A percentile compares a stretch with the other conserved stretches of the same genome.
phyloP scores from a whole-genome alignment of 1,139 yeast species.

The Pneumocystis oryctolagi region DNA sequence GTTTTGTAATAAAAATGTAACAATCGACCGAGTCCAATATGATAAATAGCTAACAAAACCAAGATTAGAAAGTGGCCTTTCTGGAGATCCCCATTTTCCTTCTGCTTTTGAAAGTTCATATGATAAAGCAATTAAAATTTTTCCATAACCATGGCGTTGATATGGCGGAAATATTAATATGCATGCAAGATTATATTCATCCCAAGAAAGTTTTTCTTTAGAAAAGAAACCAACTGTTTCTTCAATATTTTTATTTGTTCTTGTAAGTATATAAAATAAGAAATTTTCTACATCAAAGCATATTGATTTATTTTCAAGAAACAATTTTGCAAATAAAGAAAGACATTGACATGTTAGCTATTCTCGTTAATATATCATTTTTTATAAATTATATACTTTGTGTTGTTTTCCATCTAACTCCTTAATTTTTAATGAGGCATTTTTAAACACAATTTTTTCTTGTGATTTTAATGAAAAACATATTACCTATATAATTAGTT shows the following conservation, averaged over 20 bases:
- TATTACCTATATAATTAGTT: not conserved
- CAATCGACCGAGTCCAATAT: slow-evolving; percentile 40
- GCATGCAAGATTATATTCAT: slow-evolving; percentile 76
- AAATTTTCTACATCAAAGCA: slow-evolving; percentile 65
- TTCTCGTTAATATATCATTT: not conserved
- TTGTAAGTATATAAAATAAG: slow-evolving; percentile 63
- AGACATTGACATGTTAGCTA: slow-evolving; percentile 63
- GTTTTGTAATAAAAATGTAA: not conserved
- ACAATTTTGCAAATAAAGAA: slow-evolving; percentile 71
- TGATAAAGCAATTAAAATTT: slow-evolving; percentile 66
- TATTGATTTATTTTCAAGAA: slow-evolving; percentile 80
- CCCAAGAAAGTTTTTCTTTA: slow-evolving; percentile 72
- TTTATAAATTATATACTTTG: not conserved
- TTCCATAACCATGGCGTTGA: slow-evolving; percentile 65
- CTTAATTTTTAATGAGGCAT: not conserved
- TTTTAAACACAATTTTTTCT: not conserved
- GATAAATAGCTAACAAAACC: slow-evolving; percentile 58
- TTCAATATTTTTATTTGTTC: slow-evolving; percentile 22
- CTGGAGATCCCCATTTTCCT: slow-evolving; percentile 67
- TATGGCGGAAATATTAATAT: slow-evolving; percentile 84
- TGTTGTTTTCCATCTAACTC: not conserved
- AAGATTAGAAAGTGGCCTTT: slow-evolving; percentile 70
- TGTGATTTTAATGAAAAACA: not conserved
- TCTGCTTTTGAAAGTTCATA: slow-evolving; percentile 51
- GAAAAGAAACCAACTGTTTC: slow-evolving; percentile 72